phyloP scores from a whole-genome alignment of 768 basidiomycete species.

The Termitomyces sp. region DNA sequence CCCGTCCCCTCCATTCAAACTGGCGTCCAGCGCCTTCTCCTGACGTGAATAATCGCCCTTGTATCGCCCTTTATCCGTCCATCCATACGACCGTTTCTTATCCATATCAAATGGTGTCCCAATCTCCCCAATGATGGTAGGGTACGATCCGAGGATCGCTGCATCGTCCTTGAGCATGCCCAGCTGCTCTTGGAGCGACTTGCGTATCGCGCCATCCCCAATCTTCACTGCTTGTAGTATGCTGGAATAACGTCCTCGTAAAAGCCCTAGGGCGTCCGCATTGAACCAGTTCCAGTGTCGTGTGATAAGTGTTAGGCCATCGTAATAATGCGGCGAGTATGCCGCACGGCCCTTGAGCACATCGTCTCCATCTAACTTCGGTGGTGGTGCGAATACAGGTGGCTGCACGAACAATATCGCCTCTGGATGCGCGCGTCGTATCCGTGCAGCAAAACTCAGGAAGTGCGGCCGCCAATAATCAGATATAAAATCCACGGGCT shows the following conservation, averaged over 20 bases:
- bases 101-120: conserved; percentile 97
- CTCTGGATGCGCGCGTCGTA: conserved; percentile 68
- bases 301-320: conserved; percentile 90
- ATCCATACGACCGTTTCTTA: conserved; percentile 77
- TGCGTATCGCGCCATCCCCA: conserved; percentile 80
- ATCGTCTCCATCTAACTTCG: conserved; percentile 48
- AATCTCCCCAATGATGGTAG: conserved; percentile 93
- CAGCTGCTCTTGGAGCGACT: conserved; percentile 78
- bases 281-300: conserved; percentile 95
- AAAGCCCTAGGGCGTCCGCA: conserved; percentile 88
- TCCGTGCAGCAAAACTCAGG: conserved; percentile 45
- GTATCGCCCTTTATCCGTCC: conserved; percentile 57
- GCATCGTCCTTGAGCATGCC: conserved; percentile 74
- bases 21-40: conserved; percentile 84
- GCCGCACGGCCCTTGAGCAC: conserved; percentile 57
- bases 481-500: conserved; percentile 58
- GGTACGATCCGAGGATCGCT: conserved; percentile 61
- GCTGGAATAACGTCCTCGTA: conserved; percentile 75
- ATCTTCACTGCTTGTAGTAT: conserved; percentile 70
- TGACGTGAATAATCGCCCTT: conserved; percentile 75
- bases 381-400: conserved; percentile 84
- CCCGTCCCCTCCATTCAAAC: conserved; percentile 75
- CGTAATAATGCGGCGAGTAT: conserved; percentile 89
- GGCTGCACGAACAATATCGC: conserved; percentile 90
- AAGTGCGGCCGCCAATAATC: conserved; percentile 83